phyloP scores from a whole-genome alignment of 2,329 filamentous ascomycete species.

The Aspergillus novofumigatus region DNA sequence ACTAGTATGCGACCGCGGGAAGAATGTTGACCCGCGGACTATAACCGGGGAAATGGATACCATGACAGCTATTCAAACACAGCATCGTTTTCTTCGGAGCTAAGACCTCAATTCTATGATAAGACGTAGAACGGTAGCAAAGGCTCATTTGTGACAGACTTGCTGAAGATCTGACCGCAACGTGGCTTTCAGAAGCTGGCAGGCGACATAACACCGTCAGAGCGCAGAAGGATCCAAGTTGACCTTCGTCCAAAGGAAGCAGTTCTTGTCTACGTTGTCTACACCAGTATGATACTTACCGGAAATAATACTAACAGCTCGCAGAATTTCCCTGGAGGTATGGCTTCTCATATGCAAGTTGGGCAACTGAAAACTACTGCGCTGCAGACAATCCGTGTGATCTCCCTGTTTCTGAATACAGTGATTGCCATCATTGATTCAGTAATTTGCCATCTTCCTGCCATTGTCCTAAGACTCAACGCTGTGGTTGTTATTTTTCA shows the following conservation, averaged over 20 bases:
- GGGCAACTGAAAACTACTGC: neutral
- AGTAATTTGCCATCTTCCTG: no score
- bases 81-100: neutral
- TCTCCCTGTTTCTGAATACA: neutral
- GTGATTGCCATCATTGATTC: no score
- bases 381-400: neutral
- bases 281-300: neutral
- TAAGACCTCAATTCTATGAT: neutral
- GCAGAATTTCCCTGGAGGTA: neutral
- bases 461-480: no score
- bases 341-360: neutral
- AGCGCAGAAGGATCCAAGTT: no score
- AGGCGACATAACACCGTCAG: no score
- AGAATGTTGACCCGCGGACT: slow-evolving; percentile 16
- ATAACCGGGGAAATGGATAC: neutral
- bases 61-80: neutral
- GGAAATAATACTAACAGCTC: neutral
- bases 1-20: neutral
- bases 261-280: neutral
- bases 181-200: no score
- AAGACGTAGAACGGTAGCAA: neutral
- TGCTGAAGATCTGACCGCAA: no score
- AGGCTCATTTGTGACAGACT: neutral
- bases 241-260: no score
- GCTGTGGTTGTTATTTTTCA: no score